These are phyloP conservation scores for Salix udensis DNA, from an alignment of 345 rosid genomes.

Conservation along the genomic window DNA sequence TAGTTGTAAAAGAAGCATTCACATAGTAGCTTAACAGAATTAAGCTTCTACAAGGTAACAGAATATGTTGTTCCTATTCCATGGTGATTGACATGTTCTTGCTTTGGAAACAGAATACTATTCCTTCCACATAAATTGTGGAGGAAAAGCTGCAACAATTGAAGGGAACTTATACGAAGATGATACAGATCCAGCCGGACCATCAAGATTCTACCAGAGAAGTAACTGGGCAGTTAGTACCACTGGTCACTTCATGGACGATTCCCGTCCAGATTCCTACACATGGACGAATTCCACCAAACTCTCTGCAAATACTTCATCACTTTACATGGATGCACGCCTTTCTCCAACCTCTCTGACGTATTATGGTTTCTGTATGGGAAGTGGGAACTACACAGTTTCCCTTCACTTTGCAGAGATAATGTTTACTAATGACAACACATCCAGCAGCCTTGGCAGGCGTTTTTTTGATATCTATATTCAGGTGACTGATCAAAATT, in stretches of 20 bases:
- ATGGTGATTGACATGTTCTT: no score
- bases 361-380: no score
- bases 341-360: no score
- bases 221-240: conserved; percentile 11
- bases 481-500: background rate
- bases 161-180: background rate
- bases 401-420: conserved; percentile 12
- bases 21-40: no score
- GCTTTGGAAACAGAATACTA: background rate
- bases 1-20: no score
- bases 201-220: conserved; percentile 7
- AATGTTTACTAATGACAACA: background rate
- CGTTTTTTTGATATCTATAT: conserved; percentile 3
- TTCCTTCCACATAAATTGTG: background rate
- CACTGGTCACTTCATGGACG: conserved; percentile 9
- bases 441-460: background rate
- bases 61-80: no score
- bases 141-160: background rate
- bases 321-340: no score
- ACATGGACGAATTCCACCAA: background rate
- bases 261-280: background rate
- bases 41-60: no score
- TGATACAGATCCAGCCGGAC: conserved; percentile 1
- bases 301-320: no score
- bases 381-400: background rate